Percentiles rank a stretch among this genome's conserved stretches.
phyloP scores from a whole-genome alignment of 345 rosid genomes.

The Eucalyptus pauciflora region DNA sequence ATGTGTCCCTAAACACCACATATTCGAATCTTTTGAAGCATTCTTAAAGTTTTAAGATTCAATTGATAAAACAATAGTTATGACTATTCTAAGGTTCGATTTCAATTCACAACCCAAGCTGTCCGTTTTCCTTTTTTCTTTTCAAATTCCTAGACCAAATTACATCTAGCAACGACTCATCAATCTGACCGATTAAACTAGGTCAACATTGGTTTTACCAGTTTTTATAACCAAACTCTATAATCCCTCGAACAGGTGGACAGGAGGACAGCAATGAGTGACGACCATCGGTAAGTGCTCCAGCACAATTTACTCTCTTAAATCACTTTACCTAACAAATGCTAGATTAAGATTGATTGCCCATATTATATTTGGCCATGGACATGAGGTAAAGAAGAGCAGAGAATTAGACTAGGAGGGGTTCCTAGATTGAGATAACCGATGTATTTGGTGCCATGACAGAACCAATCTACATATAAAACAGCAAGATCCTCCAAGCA shows the following conservation, averaged over 20 bases:
- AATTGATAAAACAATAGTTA: fast-evolving
- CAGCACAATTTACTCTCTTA: background rate
- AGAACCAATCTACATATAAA: background rate
- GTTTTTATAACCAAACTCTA: background rate
- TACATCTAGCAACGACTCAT: fast-evolving
- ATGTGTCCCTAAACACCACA: background rate
- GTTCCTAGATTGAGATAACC: background rate
- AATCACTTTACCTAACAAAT: background rate
- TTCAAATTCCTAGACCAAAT: background rate
- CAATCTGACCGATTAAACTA: fast-evolving
- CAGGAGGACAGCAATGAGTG: background rate
- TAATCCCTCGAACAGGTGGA: background rate
- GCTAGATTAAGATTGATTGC: background rate
- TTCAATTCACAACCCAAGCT: background rate
- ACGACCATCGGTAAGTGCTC: background rate
- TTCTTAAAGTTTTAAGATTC: fast-evolving
- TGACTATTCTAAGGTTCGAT: fast-evolving
- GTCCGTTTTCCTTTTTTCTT: fast-evolving
- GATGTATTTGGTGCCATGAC: background rate
- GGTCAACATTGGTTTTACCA: background rate
- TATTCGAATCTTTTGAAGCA: fast-evolving
- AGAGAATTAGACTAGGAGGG: background rate
- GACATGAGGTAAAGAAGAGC: background rate
- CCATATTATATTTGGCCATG: background rate
- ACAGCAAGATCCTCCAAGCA: background rate